These are phyloP conservation scores for Tetracladium marchalianum DNA, from an alignment of 495 filamentous ascomycete species.

Conservation along the genomic window DNA sequence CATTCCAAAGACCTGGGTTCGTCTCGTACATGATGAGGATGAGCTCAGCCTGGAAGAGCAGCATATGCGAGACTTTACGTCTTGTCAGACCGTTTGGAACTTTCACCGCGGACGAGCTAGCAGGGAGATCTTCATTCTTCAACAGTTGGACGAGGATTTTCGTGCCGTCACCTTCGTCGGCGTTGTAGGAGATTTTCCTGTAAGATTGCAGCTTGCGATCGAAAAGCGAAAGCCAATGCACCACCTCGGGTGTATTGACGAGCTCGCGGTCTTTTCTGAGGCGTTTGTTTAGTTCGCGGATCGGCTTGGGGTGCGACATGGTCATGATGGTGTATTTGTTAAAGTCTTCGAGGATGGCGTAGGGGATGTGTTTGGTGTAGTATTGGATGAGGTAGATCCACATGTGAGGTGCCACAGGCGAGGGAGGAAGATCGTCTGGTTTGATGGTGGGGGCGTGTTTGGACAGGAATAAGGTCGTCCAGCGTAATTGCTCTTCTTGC, in stretches of 20 bases:
- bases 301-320: slow-evolving; percentile 1
- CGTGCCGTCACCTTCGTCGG: neutral
- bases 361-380: slow-evolving; percentile 8
- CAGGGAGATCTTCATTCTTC: neutral
- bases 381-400: slow-evolving; percentile 2
- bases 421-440: slow-evolving; percentile 14
- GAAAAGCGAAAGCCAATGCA: slow-evolving; percentile 22
- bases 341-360: slow-evolving; percentile 7
- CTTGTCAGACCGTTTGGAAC: neutral
- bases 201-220: neutral
- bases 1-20: slow-evolving; percentile 4
- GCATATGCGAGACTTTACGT: neutral
- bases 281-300: slow-evolving; percentile 14
- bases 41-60: slow-evolving; percentile 10
- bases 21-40: slow-evolving; percentile 15
- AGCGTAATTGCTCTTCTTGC: slow-evolving; percentile 14
- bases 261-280: slow-evolving; percentile 12
- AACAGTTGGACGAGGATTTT: neutral
- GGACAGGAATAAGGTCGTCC: slow-evolving; percentile 23
- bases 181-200: too few relatives aligned
- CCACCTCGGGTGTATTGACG: slow-evolving; percentile 11
- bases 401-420: slow-evolving; percentile 11
- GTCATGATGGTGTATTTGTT: slow-evolving; percentile 7
- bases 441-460: slow-evolving; percentile 10
- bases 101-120: neutral